phyloP scores from a whole-genome alignment of 352 stramenopile genomes.

The Blastocystis sp. region DNA sequence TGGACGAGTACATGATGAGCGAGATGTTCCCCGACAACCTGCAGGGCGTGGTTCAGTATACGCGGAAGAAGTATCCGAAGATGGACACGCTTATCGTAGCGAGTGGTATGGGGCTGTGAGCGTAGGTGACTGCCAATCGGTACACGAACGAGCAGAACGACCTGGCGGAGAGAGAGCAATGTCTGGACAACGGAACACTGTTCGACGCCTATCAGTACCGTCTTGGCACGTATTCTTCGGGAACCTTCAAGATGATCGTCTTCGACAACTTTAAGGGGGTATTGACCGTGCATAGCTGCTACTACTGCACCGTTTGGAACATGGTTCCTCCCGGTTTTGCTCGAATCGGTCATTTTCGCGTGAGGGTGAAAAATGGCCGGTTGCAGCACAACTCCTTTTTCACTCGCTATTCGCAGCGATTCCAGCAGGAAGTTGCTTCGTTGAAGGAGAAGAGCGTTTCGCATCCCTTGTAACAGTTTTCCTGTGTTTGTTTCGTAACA shows the following conservation, averaged over 20 bases:
- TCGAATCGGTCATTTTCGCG: not conserved
- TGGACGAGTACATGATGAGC: constrained; percentile 59
- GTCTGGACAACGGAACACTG: constrained; percentile 24
- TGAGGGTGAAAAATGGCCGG: not conserved
- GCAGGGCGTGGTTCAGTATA: not conserved
- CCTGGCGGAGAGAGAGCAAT: not conserved
- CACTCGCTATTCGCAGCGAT: no score
- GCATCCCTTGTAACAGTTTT: no score
- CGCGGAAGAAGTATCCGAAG: not conserved
- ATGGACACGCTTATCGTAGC: not conserved
- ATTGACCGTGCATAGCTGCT: not conserved
- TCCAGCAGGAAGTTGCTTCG: no score
- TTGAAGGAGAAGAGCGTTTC: no score
- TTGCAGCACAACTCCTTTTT: no score
- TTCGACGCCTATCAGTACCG: constrained; percentile 29
- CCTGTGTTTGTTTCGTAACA: no score
- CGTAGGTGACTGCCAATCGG: not conserved
- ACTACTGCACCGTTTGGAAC: not conserved
- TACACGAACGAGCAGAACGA: not conserved
- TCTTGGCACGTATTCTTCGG: not conserved
- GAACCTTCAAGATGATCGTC: constrained; percentile 19
- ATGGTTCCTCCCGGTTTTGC: not conserved
- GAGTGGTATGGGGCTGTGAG: not conserved
- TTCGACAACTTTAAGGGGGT: not conserved
- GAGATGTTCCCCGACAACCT: constrained; percentile 19